Conservation (phyloP, 306 rosid genomes). For the Ormosia emarginata region DNA sequence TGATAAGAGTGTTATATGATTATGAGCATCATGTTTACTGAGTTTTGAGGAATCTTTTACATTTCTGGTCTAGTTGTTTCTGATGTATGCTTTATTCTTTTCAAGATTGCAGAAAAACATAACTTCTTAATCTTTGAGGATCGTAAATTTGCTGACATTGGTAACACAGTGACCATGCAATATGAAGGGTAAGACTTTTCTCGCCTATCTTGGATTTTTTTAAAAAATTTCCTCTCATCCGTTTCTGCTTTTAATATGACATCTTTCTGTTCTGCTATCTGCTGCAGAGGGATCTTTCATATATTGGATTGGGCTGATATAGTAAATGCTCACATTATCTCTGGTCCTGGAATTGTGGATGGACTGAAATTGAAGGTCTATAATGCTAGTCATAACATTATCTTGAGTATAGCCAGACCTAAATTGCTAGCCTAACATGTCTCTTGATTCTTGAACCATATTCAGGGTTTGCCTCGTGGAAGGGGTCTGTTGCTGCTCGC, state of each 20-base stretch:
- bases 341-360: conserved; percentile 92
- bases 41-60: not conserved
- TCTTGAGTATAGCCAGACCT: not conserved
- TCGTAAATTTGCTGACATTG: conserved; percentile 92
- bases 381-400: not conserved
- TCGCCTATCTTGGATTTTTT: not conserved
- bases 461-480: conserved; percentile 76
- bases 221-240: not conserved
- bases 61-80: not conserved
- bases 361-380: conserved; percentile 82
- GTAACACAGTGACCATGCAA: conserved; percentile 89
- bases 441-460: conserved; percentile 12
- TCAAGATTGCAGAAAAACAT: conserved; percentile 79
- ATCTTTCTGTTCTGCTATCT: conserved; percentile 18
- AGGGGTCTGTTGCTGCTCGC: conserved; percentile 82
- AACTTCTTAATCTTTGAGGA: conserved; percentile 93
- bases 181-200: conserved; percentile 71
- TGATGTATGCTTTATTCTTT: conserved; percentile 20
- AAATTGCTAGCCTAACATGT: conserved; percentile 7
- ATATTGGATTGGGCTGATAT: conserved; percentile 97
- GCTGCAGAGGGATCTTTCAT: conserved; percentile 77
- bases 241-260: not conserved
- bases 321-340: conserved; percentile 89
- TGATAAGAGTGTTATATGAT: not conserved
- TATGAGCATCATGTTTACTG: not conserved